Base-by-base conservation (phyloP, 2,329 filamentous ascomycete genomes). In the Aureobasidium sp. region DNA sequence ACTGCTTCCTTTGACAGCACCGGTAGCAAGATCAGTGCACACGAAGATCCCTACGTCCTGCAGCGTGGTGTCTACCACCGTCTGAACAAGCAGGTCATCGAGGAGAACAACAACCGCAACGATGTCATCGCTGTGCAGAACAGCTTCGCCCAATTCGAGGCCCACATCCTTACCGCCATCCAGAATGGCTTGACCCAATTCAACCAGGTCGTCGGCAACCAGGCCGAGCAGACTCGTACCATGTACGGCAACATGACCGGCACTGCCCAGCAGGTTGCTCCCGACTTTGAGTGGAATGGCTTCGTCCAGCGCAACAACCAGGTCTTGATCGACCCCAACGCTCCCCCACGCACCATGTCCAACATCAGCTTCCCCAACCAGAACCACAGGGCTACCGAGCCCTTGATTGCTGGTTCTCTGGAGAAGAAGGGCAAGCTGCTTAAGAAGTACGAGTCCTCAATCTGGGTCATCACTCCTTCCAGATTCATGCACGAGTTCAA, bases 401-500 rank as follows among this genome's bases (percentile, higher is more conserved):
- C 94, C 0, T 77, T 97, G 56, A 90, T 97, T 67, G 90, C 96
- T 70, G 94, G 94, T 42, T 87, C 85, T 0, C 82, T 99, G 53
- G 91, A 97, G 79, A 88, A 91, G 71, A 97, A 96, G 78, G 91
- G 88, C 64, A 89, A 91, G 68, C 89, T 96, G 74, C 87, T 96
- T 76, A 84, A 91, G 69, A 82, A 88, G 76, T 94, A 90, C 75
- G 86, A 85, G 65, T 84, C 89, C 0, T 85, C 84, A 61, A 96
- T 95, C 80, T 99, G 96, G 72, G 93, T 94, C 62, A 85, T 97
- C 52, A 96, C 91, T 0, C 89, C 91, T 0, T 84, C 89, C 62
- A 91, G 90, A 70, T 99, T 88, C 77, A 78, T 99, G 63, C 94
- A 99, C 77, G 92, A 97, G 75, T 99, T 96, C 81, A 96, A 96